Conservation (phyloP, 257 asterid genomes). For the Jacaranda mimosifolia region DNA sequence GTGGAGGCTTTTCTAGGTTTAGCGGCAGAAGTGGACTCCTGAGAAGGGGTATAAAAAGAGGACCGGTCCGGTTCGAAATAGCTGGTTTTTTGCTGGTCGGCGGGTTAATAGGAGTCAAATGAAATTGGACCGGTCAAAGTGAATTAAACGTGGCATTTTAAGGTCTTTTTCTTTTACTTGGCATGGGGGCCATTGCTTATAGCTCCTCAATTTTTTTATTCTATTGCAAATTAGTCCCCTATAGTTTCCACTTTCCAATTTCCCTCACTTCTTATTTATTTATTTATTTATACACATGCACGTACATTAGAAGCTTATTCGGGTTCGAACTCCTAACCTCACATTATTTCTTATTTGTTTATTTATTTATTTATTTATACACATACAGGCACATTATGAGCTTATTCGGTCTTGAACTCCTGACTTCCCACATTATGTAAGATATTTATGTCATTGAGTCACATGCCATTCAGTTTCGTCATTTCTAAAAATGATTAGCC, state of each 20-base stretch:
- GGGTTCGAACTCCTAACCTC: too few species aligned
- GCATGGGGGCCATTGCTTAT: constrained; percentile 37
- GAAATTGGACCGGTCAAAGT: constrained; percentile 31
- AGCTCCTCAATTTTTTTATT: constrained; percentile 17
- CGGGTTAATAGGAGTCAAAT: constrained; percentile 1
- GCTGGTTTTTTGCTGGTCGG: constrained; percentile 26
- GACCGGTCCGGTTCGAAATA: constrained; percentile 29
- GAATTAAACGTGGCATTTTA: constrained; percentile 27
- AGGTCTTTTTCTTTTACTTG: constrained; percentile 34
- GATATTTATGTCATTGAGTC: too few species aligned
- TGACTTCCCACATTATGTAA: too few species aligned
- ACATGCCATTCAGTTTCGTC: too few species aligned
- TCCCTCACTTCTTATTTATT: neutral
- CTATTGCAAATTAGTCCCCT: constrained; percentile 13
- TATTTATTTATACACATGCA: too few species aligned
- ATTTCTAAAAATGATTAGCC: too few species aligned
- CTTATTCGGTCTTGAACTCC: too few species aligned
- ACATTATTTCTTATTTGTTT: too few species aligned
- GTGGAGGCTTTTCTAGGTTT: constrained; percentile 34
- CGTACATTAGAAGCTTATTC: too few species aligned
- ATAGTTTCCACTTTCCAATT: neutral
- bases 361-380: too few species aligned
- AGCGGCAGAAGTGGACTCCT: constrained; percentile 5
- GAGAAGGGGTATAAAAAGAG: constrained; percentile 9
- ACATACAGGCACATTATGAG: too few species aligned